Base-by-base conservation (phyloP, 495 filamentous ascomycete genomes). In the Aspergillus heteromorphus region DNA sequence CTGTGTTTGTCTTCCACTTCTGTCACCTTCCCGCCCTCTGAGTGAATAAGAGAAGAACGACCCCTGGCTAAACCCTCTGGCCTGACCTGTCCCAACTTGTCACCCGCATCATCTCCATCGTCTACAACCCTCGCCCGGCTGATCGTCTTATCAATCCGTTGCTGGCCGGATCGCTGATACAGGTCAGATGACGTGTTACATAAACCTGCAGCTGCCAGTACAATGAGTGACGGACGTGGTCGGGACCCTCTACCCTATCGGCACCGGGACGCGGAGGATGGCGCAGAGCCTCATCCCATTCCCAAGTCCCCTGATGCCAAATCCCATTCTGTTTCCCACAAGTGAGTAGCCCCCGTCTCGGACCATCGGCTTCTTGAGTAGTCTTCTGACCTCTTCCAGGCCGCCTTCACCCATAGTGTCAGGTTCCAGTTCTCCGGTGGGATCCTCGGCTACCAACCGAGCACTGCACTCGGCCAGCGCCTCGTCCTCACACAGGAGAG, bases 161-260 rank as follows among this genome's bases (percentile, higher is more conserved):
- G 27, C 8, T 20, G 45, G 34, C 21, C 51, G 9, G 21, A 47
- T 6, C 14, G 38, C 57, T 59, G 48, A 55, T 52, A 16, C 31
- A n/a, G 25, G 43, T 27, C 55, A 64, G 61, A 64, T 64, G 61
- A 61, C 61, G 58, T 59, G 53, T 64, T 57, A 48, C 50, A 45
- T 55, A 55, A 49, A 16, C 49, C 40, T 27, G 21, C 21, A 49
- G n/a, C 56, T 52, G 13, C 40, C 16, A 45, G 43, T 49, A 64
- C 61, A 21, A 64, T 64, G 61, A 64, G 49, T 47, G 61, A 58
- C 40, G 55, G 53, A 47, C 56, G 51, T 60, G 48, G 56, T 49
- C 53, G 23, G 52, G 57, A 56, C 18, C 19, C 55, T 30, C 56
- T 54, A 48, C 56, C 61, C 51, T 45, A 56, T 50, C 58, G 53